Conservation (phyloP, 1,139 yeast species). For the Taphrina flavorubra region DNA sequence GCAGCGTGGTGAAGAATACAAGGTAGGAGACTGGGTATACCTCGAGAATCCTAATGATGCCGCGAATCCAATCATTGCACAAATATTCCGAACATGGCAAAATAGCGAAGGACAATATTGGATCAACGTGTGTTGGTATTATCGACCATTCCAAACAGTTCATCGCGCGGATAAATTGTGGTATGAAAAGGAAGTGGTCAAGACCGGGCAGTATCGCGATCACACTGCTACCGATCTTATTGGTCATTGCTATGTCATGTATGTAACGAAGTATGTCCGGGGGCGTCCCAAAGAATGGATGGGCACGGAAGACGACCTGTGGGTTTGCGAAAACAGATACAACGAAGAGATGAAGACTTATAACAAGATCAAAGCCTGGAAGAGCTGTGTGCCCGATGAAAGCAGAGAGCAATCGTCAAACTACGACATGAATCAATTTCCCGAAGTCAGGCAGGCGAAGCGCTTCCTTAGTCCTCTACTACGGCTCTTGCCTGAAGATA, state of each 20-base stretch:
- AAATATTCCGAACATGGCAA: slow-evolving; percentile 90
- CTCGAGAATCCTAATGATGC: slow-evolving; percentile 85
- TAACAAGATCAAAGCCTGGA: slow-evolving; percentile 97
- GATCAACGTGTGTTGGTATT: slow-evolving; percentile 97
- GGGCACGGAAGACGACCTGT: slow-evolving; percentile 74
- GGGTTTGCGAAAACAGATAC: slow-evolving; percentile 92
- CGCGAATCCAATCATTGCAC: slow-evolving; percentile 89
- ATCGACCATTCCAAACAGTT: slow-evolving; percentile 96
- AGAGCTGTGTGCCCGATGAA: slow-evolving; percentile 97
- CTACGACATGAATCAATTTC: slow-evolving; percentile 66
- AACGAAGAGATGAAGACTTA: slow-evolving; percentile 88
- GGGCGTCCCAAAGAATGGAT: slow-evolving; percentile 71
- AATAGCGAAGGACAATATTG: slow-evolving; percentile 78
- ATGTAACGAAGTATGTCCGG: slow-evolving; percentile 89
- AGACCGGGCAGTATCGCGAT: slow-evolving; percentile 95
- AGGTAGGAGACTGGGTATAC: slow-evolving; percentile 95
- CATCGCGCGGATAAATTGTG: slow-evolving; percentile 88
- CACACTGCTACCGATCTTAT: slow-evolving; percentile 85
- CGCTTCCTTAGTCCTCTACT: slow-evolving; percentile 86
- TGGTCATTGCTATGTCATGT: slow-evolving; percentile 93
- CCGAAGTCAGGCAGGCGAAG: slow-evolving; percentile 58
- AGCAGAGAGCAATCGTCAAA: slow-evolving; percentile 78
- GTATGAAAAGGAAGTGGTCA: slow-evolving; percentile 91
- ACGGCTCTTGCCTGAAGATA: slow-evolving; percentile 73
- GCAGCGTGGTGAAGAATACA: slow-evolving; percentile 72